A percentile compares a stretch with the other conserved stretches of the same genome.
Conservation (phyloP, 768 basidiomycete species). For the Sporobolomyces roseus region DNA sequence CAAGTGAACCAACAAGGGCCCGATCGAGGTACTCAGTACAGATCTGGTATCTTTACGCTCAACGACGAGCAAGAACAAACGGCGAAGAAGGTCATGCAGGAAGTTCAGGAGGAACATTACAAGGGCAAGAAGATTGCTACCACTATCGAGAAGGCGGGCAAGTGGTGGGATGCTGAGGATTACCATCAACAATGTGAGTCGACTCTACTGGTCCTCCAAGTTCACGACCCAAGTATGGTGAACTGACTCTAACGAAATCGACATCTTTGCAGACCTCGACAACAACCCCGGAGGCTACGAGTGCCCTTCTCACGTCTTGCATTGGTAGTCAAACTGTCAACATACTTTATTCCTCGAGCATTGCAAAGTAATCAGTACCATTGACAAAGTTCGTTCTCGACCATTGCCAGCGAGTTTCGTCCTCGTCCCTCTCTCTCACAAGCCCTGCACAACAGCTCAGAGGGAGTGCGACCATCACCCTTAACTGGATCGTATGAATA, state of each 20-base stretch:
- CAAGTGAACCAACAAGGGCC: constrained; percentile 43
- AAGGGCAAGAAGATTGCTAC: constrained; percentile 73
- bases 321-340: no score
- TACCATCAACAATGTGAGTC: constrained; percentile 60
- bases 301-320: constrained; percentile 78
- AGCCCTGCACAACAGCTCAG: no score
- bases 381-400: no score
- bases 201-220: neutral
- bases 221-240: neutral
- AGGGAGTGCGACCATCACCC: no score
- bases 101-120: constrained; percentile 80
- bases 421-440: no score
- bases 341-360: no score
- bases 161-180: constrained; percentile 62
- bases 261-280: constrained; percentile 54
- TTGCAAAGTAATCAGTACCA: no score
- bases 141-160: constrained; percentile 62
- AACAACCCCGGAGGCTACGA: constrained; percentile 86
- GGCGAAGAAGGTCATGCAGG: constrained; percentile 71
- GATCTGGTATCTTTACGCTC: constrained; percentile 83
- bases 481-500: no score
- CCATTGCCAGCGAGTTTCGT: no score
- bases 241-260: neutral
- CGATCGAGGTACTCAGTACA: constrained; percentile 64
- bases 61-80: constrained; percentile 66